Conservation (phyloP, 345 rosid species). For the Salix arbutifolia region DNA sequence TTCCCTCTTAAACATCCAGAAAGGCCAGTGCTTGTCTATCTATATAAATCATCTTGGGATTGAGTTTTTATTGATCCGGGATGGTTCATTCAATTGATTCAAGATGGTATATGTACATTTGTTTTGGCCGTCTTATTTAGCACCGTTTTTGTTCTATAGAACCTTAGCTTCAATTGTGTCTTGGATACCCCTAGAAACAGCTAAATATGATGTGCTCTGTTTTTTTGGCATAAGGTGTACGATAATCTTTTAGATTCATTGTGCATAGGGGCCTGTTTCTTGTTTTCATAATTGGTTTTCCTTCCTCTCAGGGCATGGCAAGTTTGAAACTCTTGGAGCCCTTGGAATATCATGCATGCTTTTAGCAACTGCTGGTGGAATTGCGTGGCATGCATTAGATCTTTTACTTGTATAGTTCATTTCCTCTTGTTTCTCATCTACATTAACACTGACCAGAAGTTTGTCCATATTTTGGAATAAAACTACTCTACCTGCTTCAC, state of each 20-base stretch:
- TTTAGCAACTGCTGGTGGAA: slow-evolving; percentile 81
- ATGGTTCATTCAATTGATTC: background rate
- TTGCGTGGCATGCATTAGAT: slow-evolving; percentile 81
- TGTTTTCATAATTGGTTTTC: background rate
- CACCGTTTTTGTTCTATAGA: background rate
- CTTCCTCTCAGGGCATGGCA: slow-evolving; percentile 67
- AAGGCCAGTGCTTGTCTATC: too few relatives aligned
- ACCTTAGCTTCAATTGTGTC: background rate
- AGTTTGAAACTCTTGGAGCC: slow-evolving; percentile 89
- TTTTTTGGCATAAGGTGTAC: too few relatives aligned
- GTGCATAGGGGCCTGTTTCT: background rate
- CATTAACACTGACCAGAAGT: background rate
- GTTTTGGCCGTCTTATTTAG: background rate
- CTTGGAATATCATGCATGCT: slow-evolving; percentile 93
- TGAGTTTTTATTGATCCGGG: too few relatives aligned
- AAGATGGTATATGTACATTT: background rate
- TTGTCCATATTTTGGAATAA: background rate
- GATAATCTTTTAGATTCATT: background rate
- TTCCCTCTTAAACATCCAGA: too few relatives aligned
- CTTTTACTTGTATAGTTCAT: slow-evolving; percentile 51
- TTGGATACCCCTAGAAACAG: background rate
- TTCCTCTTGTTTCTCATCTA: slow-evolving; percentile 3
- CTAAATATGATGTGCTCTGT: background rate
- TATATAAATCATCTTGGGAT: too few relatives aligned
- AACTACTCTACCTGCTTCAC: background rate